phyloP scores from a whole-genome alignment of 768 basidiomycete species.

The Macrolepiota albuminosa region DNA sequence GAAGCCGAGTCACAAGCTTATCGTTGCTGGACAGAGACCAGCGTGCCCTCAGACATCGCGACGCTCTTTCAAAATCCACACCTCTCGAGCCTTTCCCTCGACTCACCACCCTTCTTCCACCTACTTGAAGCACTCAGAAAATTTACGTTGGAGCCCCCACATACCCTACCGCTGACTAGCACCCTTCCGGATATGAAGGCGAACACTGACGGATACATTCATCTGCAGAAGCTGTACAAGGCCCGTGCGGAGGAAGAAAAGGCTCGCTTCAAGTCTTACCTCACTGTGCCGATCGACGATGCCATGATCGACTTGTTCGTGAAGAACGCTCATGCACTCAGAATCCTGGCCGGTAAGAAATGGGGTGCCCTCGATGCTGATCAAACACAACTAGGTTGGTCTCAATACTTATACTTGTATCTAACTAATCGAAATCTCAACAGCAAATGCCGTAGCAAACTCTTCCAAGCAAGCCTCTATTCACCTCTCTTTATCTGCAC shows the following conservation, averaged over 20 bases:
- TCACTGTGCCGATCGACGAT: constrained; percentile 43
- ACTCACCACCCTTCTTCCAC: constrained; percentile 68
- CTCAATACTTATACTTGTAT: neutral
- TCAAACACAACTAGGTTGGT: constrained; percentile 37
- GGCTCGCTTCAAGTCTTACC: constrained; percentile 44
- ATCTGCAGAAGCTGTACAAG: constrained; percentile 84
- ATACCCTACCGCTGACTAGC: constrained; percentile 77
- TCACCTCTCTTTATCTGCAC: constrained; percentile 71
- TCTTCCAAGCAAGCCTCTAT: constrained; percentile 56
- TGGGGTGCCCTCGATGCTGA: constrained; percentile 58
- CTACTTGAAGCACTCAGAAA: constrained; percentile 69
- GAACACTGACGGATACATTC: constrained; percentile 76
- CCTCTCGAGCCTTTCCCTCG: constrained; percentile 33
- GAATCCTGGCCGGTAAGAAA: constrained; percentile 55
- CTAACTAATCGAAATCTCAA: neutral
- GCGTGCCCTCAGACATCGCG: constrained; percentile 63
- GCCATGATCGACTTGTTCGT: constrained; percentile 65
- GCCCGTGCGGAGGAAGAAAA: constrained; percentile 69
- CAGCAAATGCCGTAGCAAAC: constrained; percentile 36
- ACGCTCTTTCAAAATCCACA: constrained; percentile 60
- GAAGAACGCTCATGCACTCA: constrained; percentile 74
- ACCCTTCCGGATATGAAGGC: constrained; percentile 96
- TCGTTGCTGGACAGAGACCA: constrained; percentile 60
- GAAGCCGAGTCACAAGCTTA: constrained; percentile 90
- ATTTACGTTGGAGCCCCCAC: constrained; percentile 53